phyloP scores from a whole-genome alignment of 306 rosid genomes.

The Cicer cuneatum region DNA sequence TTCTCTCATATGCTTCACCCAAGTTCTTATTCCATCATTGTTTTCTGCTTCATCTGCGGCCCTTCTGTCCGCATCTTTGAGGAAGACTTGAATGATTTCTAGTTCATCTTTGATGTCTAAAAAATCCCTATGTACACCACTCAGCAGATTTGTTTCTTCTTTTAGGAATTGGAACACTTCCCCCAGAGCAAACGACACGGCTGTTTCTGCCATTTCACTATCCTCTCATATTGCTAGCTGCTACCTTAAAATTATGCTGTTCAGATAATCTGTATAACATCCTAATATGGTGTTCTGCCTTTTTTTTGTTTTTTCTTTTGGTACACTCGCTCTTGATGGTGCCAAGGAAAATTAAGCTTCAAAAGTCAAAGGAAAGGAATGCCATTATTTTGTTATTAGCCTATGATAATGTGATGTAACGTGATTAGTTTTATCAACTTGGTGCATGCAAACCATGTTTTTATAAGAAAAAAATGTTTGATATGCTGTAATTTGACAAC shows the following conservation, averaged over 20 bases:
- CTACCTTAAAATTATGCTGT: neutral
- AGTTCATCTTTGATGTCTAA: constrained; percentile 40
- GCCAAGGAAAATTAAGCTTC: neutral
- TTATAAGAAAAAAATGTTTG: neutral
- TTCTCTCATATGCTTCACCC: constrained; percentile 43
- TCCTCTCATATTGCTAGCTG: constrained; percentile 9
- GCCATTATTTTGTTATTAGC: neutral
- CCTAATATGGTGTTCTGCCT: neutral
- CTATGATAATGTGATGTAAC: neutral
- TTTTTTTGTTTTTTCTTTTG: neutral
- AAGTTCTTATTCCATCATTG: constrained; percentile 11
- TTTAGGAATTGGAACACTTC: constrained; percentile 10
- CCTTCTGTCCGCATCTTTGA: constrained; percentile 41
- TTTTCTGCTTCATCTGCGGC: constrained; percentile 30
- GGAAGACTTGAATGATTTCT: constrained; percentile 35
- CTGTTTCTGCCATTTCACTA: constrained; percentile 41
- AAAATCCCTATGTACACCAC: constrained; percentile 16
- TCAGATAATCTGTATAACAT: neutral
- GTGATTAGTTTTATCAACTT: neutral
- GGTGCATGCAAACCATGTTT: neutral
- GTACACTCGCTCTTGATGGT: neutral
- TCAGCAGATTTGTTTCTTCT: neutral
- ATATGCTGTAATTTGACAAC: neutral
- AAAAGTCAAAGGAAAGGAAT: constrained; percentile 2
- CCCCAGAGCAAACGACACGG: constrained; percentile 1